A percentile compares a stretch with the other conserved stretches of the same genome.
These are phyloP conservation scores for Lentinula raphanica DNA, from an alignment of 768 basidiomycete species.

Conservation along the genomic window DNA sequence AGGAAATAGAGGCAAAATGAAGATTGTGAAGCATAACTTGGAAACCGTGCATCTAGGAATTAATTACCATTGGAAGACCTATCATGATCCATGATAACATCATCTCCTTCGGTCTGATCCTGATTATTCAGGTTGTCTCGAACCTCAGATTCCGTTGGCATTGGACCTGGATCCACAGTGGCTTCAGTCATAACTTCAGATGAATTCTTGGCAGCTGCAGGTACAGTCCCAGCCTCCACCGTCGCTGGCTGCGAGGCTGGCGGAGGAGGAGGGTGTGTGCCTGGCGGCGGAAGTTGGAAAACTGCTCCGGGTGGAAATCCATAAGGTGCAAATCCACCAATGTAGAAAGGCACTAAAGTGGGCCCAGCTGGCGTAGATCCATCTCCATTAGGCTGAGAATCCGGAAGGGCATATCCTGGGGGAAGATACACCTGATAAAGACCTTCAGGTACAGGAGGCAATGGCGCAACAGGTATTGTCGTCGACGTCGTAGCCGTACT, in stretches of 20 bases:
- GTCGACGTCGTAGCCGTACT: slow-evolving; percentile 21
- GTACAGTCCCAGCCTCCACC: slow-evolving; percentile 8
- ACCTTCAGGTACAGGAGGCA: slow-evolving; percentile 27
- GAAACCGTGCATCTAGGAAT: background rate
- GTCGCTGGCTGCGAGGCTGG: slow-evolving; percentile 2
- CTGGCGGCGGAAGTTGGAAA: slow-evolving; percentile 20
- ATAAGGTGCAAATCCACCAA: slow-evolving; percentile 24
- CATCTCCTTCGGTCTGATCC: background rate
- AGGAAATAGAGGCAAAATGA: background rate
- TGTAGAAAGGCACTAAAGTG: slow-evolving; percentile 34
- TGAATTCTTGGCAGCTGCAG: background rate
- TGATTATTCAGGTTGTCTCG: background rate
- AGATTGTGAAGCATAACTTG: background rate
- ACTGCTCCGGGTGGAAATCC: slow-evolving; percentile 19
- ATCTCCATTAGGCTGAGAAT: slow-evolving; percentile 25
- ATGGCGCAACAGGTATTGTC: slow-evolving; percentile 28
- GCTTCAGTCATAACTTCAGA: background rate
- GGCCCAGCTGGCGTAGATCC: slow-evolving; percentile 22
- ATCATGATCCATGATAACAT: background rate
- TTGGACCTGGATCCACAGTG: background rate
- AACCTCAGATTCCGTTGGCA: background rate
- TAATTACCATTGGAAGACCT: background rate
- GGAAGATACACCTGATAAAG: slow-evolving; percentile 39
- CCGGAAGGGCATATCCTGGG: slow-evolving; percentile 25
- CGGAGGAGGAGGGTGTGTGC: slow-evolving; percentile 31